Evolutionary conservation across 352 stramenopile species (phyloP).

Genomic region (Discostella stelligera): DNA sequence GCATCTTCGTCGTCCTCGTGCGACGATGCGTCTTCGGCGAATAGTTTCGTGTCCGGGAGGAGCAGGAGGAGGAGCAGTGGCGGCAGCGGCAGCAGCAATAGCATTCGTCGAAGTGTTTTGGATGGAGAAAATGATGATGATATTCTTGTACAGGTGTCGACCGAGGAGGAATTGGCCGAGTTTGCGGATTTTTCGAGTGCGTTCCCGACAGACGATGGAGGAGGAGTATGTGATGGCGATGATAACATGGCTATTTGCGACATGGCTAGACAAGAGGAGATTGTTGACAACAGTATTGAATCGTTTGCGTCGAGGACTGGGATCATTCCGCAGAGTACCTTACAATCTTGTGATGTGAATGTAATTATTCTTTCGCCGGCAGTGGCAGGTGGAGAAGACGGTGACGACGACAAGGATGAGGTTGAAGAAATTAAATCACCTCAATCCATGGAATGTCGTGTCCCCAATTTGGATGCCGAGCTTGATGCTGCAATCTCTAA

Average conservation of each 20-base stretch:
- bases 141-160: not conserved
- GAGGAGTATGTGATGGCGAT: not conserved
- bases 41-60: not conserved
- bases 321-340: not conserved
- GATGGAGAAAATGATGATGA: not conserved
- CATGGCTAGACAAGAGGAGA: not conserved
- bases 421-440: constrained; percentile 25
- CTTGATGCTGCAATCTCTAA: constrained; percentile 42
- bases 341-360: not conserved
- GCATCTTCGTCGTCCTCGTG: constrained; percentile 21
- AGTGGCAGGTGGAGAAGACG: not conserved
- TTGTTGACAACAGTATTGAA: not conserved
- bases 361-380: not conserved
- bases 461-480: constrained; percentile 35
- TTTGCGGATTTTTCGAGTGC: constrained; percentile 48
- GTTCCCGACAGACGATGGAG: not conserved
- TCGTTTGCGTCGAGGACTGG: not conserved
- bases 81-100: not conserved
- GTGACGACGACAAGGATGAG: not conserved
- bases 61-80: not conserved
- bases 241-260: not conserved
- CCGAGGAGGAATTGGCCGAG: constrained; percentile 16
- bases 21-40: not conserved
- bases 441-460: constrained; percentile 37
- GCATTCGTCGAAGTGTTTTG: constrained; percentile 7